These are phyloP conservation scores for Aspergillus sp. DNA, from an alignment of 2,329 filamentous ascomycete genomes.

Conservation along the genomic window DNA sequence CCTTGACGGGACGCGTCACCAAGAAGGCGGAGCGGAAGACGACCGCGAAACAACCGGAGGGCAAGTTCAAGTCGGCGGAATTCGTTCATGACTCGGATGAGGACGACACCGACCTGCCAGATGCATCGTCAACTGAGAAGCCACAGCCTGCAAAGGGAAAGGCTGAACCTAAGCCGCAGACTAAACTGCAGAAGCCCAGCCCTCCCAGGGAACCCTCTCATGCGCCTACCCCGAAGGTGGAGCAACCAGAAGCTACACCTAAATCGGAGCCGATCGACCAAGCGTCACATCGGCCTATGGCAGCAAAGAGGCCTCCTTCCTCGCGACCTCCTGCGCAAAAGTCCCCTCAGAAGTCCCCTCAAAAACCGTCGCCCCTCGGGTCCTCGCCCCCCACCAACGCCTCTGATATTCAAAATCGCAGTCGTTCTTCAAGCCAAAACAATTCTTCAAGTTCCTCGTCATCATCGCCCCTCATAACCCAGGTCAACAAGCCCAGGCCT, in stretches of 20 bases:
- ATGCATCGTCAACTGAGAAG: conserved; percentile 29
- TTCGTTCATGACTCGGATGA: conserved; percentile 56
- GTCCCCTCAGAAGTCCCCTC: conserved; percentile 57
- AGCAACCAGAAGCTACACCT: conserved; percentile 25
- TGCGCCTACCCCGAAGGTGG: conserved; percentile 28
- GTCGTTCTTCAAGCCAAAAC: conserved; percentile 43
- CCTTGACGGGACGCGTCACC: conserved; percentile 44
- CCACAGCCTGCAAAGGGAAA: conserved; percentile 20
- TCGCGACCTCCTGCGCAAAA: conserved; percentile 43
- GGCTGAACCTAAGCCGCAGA: conserved; percentile 20
- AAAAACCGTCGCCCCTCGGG: conserved; percentile 63
- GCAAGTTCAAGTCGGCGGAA: conserved; percentile 56
- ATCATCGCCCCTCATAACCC: conserved; percentile 48
- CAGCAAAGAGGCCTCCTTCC: conserved; percentile 38
- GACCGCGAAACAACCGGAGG: conserved; percentile 40
- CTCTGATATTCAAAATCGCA: conserved; percentile 56
- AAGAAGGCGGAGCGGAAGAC: conserved; percentile 49
- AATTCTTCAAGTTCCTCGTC: conserved; percentile 50
- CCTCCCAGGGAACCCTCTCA: conserved; percentile 21
- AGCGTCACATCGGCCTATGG: conserved; percentile 31
- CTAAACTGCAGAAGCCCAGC: conserved; percentile 23
- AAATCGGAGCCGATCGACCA: conserved; percentile 28
- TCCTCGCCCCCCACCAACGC: conserved; percentile 63
- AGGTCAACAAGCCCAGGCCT: conserved; percentile 34
- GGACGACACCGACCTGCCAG: conserved; percentile 47